phyloP scores from a whole-genome alignment of 2,329 filamentous ascomycete species.

The Westerdykella ornata region DNA sequence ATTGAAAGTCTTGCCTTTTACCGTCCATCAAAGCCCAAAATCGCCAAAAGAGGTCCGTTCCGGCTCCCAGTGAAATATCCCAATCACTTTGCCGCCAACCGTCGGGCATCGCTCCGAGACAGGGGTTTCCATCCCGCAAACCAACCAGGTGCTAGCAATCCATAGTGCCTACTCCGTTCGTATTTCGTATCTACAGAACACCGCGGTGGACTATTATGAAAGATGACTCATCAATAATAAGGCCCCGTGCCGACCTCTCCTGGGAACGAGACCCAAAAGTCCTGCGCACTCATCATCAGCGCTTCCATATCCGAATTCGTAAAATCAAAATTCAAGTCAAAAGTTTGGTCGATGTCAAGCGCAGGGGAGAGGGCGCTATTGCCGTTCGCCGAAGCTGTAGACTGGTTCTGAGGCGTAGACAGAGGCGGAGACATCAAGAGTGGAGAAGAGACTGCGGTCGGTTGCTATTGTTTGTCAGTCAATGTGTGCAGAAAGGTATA shows the following conservation, averaged over 20 bases:
- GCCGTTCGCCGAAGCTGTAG: constrained; percentile 16
- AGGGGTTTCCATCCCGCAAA: too few species aligned
- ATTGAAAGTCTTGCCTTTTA: too few species aligned
- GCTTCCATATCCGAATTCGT: constrained; percentile 33
- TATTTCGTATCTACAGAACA: too few species aligned
- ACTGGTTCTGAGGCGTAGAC: constrained; percentile 21
- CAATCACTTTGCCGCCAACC: too few species aligned
- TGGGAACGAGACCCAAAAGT: constrained; percentile 37
- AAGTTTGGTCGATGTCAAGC: constrained; percentile 28
- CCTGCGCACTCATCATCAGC: constrained; percentile 36
- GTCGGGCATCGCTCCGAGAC: too few species aligned
- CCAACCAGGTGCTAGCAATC: too few species aligned
- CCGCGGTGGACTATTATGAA: too few species aligned
- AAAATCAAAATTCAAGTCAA: constrained; percentile 31
- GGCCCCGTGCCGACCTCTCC: constrained; percentile 33
- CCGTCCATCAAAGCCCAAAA: too few species aligned
- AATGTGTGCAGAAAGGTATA: too few species aligned
- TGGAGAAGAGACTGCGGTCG: not conserved
- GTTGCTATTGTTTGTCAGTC: not conserved
- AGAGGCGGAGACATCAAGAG: constrained; percentile 11
- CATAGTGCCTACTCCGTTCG: too few species aligned
- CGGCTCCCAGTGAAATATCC: too few species aligned
- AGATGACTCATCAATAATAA: constrained; percentile 2
- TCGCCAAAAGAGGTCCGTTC: too few species aligned
- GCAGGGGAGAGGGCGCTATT: constrained; percentile 19